Conservation (phyloP, 208 protist genomes). For the Crithidia expoeki region DNA sequence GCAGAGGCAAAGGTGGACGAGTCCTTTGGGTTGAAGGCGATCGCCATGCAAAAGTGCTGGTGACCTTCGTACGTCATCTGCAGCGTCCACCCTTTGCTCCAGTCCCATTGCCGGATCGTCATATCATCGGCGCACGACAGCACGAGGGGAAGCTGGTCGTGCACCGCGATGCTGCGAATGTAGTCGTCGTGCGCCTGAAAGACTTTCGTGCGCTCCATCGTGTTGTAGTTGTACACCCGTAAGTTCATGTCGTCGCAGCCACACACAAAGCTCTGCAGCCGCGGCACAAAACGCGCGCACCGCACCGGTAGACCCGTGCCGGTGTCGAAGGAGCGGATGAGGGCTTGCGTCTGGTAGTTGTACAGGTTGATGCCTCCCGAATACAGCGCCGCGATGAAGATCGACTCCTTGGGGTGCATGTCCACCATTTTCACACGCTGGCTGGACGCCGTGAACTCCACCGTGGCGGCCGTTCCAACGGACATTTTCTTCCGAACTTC, state of each 20-base stretch:
- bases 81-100: conserved; percentile 95
- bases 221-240: conserved; percentile 99
- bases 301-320: conserved; percentile 92
- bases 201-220: conserved; percentile 96
- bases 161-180: conserved; percentile 96
- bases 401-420: conserved; percentile 98
- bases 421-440: conserved; percentile 99
- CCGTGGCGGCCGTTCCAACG: conserved; percentile 23
- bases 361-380: conserved; percentile 96
- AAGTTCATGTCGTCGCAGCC: conserved; percentile 96
- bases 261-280: conserved; percentile 97
- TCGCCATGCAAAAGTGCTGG: conserved; percentile 98
- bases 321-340: conserved; percentile 98
- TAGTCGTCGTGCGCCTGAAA: conserved; percentile 98
- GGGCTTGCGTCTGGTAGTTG: conserved; percentile 96
- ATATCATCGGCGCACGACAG: conserved; percentile 98
- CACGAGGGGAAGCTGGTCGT: conserved; percentile 96
- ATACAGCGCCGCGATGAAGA: conserved; percentile 95
- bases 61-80: conserved; percentile 97
- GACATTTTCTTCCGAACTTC: conserved; percentile 1
- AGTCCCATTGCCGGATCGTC: conserved; percentile 98
- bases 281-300: conserved; percentile 95
- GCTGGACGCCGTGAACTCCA: conserved; percentile 83
- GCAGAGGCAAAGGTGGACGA: conserved; percentile 97
- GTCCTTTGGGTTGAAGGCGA: conserved; percentile 98